Percentiles rank a stretch among this genome's conserved stretches.
These are phyloP conservation scores for Boletus mariae DNA, from an alignment of 1,284 basidiomycete species.

Conservation along the genomic window DNA sequence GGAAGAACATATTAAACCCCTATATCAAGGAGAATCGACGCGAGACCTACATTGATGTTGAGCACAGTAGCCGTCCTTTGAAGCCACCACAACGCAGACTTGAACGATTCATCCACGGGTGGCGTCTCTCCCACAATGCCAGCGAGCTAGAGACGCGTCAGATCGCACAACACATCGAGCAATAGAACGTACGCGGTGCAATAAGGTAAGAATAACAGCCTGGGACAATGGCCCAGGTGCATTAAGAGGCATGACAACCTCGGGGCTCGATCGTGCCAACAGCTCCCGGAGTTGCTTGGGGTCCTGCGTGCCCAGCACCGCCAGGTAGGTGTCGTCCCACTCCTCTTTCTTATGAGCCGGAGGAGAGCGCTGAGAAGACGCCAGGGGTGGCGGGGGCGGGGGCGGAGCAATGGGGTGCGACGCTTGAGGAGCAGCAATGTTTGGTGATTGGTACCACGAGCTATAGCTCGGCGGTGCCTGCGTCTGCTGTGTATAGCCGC, in stretches of 20 bases:
- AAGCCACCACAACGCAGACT: slow-evolving; percentile 78
- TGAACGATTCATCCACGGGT: slow-evolving; percentile 74
- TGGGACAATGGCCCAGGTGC: slow-evolving; percentile 68
- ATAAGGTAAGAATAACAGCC: slow-evolving; percentile 74
- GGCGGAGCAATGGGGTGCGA: slow-evolving; percentile 70
- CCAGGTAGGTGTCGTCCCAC: slow-evolving; percentile 78
- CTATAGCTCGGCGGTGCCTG: slow-evolving; percentile 45
- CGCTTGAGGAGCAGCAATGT: slow-evolving; percentile 70
- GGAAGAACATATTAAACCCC: slow-evolving; percentile 9
- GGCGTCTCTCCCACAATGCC: slow-evolving; percentile 68
- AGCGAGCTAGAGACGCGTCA: slow-evolving; percentile 50
- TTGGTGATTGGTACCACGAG: slow-evolving; percentile 51
- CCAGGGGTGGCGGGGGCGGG: slow-evolving; percentile 45
- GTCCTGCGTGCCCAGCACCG: slow-evolving; percentile 70
- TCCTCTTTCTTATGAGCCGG: slow-evolving; percentile 57
- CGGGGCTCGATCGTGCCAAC: slow-evolving; percentile 67
- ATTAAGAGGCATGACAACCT: slow-evolving; percentile 72
- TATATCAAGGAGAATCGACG: neutral
- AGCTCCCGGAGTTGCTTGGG: slow-evolving; percentile 67
- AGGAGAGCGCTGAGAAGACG: slow-evolving; percentile 48
- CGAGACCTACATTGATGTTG: slow-evolving; percentile 59
- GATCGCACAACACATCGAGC: slow-evolving; percentile 1
- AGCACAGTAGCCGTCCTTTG: slow-evolving; percentile 66
- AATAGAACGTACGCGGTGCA: slow-evolving; percentile 61
- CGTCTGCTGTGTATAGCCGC: slow-evolving; percentile 37